Base-by-base conservation (phyloP, 345 rosid genomes). In the Corchorus capsularis region DNA sequence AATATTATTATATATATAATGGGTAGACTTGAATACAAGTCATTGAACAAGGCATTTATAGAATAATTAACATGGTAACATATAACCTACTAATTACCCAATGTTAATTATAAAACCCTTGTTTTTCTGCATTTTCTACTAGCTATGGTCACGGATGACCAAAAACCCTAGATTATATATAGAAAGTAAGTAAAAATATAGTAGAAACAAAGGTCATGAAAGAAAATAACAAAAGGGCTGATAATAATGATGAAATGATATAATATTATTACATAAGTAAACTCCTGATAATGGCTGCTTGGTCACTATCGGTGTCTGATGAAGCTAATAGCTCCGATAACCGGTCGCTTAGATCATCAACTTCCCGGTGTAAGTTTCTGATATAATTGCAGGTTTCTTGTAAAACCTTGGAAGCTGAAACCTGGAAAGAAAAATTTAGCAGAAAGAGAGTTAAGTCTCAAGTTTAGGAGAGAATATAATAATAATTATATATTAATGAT, bases 341-440 rank as follows among this genome's bases (percentile, higher is more conserved):
- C 63, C 93, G 89, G 79, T 91, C 92, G 61, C 97, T 92, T 41
- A 94, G 79, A 71, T 87, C 98, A 71, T 90, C 91, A 63, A 89
- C 93, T 34, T 94, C 96, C 73, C 86, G 82, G 82, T 90, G 93
- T 55, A 94, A 85, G 83, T 76, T 89, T 83, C 88, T 86, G 39
- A 94, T 94, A 77, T 90, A 91, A 86, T 78, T 86, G 83, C 97
- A 94, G 46, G 94, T 92, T 87, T 94, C 98, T 73, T 90, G 94
- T 69, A 94, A 75, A 75, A 91, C 92, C 75, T 82, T 92, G 7
- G 97, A 89, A 63, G 96, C 90, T 27, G 93, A 86, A 9, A 82
- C 90, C 98, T 92, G 88, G 88, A 41, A 45, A 71, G 8, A 65
- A 54, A 6, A 27, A 27, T 27, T 37, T 3, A 34, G 14, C 12